These are phyloP conservation scores for Exutisphaerella laricina DNA, from an alignment of 2,329 filamentous ascomycete species.

Conservation along the genomic window DNA sequence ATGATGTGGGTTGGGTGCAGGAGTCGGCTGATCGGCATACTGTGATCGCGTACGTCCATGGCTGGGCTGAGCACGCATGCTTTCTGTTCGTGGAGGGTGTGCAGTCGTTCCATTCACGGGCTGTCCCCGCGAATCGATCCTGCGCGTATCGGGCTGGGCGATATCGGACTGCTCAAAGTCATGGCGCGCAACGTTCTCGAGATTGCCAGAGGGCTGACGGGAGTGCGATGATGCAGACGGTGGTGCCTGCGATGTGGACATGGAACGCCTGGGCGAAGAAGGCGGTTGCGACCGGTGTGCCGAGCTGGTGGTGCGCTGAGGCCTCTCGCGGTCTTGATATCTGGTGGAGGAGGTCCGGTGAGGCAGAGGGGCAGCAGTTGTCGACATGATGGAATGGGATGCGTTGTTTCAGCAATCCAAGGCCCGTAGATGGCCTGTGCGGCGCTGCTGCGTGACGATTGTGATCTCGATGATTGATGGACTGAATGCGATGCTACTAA, in stretches of 20 bases:
- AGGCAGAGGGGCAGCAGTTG: conserved; percentile 42
- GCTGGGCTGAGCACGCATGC: conserved; percentile 42
- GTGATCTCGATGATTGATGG: no score
- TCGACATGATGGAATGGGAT: conserved; percentile 35
- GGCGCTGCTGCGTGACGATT: no score
- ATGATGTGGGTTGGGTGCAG: conserved; percentile 26
- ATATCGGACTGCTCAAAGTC: conserved; percentile 70
- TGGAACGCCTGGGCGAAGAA: conserved; percentile 33
- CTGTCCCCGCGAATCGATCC: conserved; percentile 53
- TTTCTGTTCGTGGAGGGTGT: conserved; percentile 46
- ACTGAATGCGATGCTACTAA: no score
- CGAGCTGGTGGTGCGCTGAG: conserved; percentile 37
- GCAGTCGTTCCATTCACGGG: conserved; percentile 28
- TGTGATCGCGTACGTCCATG: conserved; percentile 37
- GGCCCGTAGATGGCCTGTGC: no score
- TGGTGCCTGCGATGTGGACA: conserved; percentile 31
- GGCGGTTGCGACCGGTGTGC: conserved; percentile 28
- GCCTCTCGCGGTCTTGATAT: conserved; percentile 40
- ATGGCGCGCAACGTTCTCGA: conserved; percentile 54
- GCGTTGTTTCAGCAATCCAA: no score
- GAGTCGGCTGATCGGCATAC: conserved; percentile 40
- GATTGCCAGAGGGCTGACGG: conserved; percentile 42
- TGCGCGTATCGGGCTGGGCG: conserved; percentile 49
- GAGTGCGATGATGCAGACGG: conserved; percentile 26
- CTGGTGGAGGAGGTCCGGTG: conserved; percentile 47